These are phyloP conservation scores for Alternaria viburni DNA, from an alignment of 2,329 filamentous ascomycete genomes.

Conservation along the genomic window DNA sequence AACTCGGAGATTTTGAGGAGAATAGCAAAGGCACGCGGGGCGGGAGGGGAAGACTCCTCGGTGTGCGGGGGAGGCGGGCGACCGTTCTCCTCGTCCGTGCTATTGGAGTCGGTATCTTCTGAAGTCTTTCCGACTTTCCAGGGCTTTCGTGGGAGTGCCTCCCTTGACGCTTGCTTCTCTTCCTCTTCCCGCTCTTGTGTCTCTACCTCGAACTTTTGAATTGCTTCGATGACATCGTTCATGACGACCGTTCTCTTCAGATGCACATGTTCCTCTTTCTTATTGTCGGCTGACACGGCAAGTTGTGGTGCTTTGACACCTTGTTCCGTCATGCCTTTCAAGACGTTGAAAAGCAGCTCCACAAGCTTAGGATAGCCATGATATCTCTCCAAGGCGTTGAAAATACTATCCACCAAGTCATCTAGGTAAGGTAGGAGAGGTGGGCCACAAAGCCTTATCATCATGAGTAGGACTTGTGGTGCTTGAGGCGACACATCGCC, in stretches of 20 bases:
- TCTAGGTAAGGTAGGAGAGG: conserved; percentile 85
- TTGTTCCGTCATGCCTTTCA: conserved; percentile 84
- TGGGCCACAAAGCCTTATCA: conserved; percentile 86
- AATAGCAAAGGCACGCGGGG: conserved; percentile 78
- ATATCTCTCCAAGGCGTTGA: conserved; percentile 90
- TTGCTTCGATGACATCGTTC: conserved; percentile 30
- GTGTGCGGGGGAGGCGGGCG: conserved; percentile 26
- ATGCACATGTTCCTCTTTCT: neutral
- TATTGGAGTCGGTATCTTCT: conserved; percentile 38
- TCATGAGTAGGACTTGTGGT: conserved; percentile 90
- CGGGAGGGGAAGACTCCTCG: conserved; percentile 64
- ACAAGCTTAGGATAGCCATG: conserved; percentile 90
- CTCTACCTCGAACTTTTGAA: conserved; percentile 46
- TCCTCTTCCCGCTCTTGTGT: conserved; percentile 32
- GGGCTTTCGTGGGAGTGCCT: conserved; percentile 37
- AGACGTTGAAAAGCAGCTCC: conserved; percentile 80
- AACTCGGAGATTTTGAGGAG: conserved; percentile 81
- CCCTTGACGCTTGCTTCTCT: conserved; percentile 21
- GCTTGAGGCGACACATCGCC: conserved; percentile 92
- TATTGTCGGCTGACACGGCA: conserved; percentile 36
- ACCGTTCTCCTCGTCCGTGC: conserved; percentile 42
- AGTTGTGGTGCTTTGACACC: conserved; percentile 67
- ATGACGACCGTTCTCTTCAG: conserved; percentile 17
- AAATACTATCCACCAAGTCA: conserved; percentile 88
- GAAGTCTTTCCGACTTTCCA: conserved; percentile 43